Evolutionary conservation across 768 basidiomycete genomes (phyloP).

Genomic region (Phlebiopsis flavidoalba): DNA sequence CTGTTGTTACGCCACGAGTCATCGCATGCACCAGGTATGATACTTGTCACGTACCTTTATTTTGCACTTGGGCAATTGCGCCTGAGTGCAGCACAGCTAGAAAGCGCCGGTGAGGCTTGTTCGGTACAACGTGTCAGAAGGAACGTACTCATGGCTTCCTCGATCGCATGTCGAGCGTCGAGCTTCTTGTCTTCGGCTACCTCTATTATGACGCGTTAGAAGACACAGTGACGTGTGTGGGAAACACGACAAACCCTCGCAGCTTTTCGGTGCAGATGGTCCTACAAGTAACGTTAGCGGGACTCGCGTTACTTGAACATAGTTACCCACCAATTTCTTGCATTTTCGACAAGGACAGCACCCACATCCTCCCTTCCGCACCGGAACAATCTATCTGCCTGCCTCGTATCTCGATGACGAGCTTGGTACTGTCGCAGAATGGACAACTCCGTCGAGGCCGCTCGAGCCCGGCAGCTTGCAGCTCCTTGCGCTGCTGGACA

Average conservation of each 20-base stretch:
- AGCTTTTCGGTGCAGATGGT: slow-evolving; percentile 80
- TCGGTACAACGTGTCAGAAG: not conserved
- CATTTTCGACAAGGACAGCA: slow-evolving; percentile 77
- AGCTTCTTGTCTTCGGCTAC: slow-evolving; percentile 69
- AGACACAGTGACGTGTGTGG: not conserved
- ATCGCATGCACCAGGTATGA: not conserved
- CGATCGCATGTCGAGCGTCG: slow-evolving; percentile 71
- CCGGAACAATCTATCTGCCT: slow-evolving; percentile 37
- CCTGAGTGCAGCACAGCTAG: slow-evolving; percentile 76
- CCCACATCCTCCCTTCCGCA: slow-evolving; percentile 63
- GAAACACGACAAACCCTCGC: slow-evolving; percentile 49
- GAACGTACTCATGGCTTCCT: slow-evolving; percentile 87
- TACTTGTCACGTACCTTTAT: slow-evolving; percentile 50
- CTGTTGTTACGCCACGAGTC: slow-evolving; percentile 30
- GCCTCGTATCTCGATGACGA: slow-evolving; percentile 46
- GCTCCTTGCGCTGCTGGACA: slow-evolving; percentile 75
- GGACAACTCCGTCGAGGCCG: slow-evolving; percentile 88
- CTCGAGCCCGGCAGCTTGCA: slow-evolving; percentile 73
- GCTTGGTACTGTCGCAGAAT: slow-evolving; percentile 84
- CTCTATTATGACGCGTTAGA: slow-evolving; percentile 38
- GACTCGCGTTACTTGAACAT: not conserved
- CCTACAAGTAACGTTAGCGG: slow-evolving; percentile 31
- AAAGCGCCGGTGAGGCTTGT: slow-evolving; percentile 1
- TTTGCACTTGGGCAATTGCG: slow-evolving; percentile 86
- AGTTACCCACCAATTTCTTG: slow-evolving; percentile 47